These are phyloP conservation scores for Penicillium maclennaniae DNA, from an alignment of 495 filamentous ascomycete species.

Conservation along the genomic window DNA sequence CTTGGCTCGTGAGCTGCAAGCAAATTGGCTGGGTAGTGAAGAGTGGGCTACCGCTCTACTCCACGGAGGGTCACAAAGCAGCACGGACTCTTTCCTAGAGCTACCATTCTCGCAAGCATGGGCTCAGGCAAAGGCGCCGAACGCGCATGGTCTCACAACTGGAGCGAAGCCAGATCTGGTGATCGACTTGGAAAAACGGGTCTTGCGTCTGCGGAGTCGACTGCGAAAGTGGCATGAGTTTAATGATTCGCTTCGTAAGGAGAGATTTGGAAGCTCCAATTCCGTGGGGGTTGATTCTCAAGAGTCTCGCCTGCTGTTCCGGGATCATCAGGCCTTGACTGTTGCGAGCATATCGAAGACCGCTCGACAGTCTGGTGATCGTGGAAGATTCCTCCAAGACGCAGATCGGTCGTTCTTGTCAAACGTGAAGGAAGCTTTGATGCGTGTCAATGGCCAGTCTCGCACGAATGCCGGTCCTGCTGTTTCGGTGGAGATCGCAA, in stretches of 20 bases:
- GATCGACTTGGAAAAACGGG: constrained; percentile 58
- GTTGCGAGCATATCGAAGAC: constrained; percentile 42
- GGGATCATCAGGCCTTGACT: constrained; percentile 38
- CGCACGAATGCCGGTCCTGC: constrained; percentile 9
- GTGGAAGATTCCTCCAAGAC: constrained; percentile 37
- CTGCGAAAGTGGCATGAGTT: constrained; percentile 72
- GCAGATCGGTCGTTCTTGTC: constrained; percentile 49
- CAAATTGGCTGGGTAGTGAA: constrained; percentile 71
- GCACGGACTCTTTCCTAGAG: constrained; percentile 60
- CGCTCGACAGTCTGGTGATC: constrained; percentile 38
- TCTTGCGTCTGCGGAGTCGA: constrained; percentile 58
- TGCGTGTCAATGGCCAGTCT: constrained; percentile 49
- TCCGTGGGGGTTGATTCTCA: constrained; percentile 4
- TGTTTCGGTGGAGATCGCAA: neutral
- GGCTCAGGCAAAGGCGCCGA: constrained; percentile 54
- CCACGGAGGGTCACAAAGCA: constrained; percentile 56
- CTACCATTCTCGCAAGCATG: constrained; percentile 64
- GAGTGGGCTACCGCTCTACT: constrained; percentile 65
- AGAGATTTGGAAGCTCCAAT: constrained; percentile 15
- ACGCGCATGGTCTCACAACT: constrained; percentile 47
- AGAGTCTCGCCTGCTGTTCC: constrained; percentile 25
- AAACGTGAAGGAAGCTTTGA: constrained; percentile 53
- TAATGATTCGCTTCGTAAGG: constrained; percentile 37
- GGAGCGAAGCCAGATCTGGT: constrained; percentile 37
- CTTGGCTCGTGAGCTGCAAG: constrained; percentile 49